Base-by-base conservation (phyloP, 768 basidiomycete species). In the Lactarius sp. region DNA sequence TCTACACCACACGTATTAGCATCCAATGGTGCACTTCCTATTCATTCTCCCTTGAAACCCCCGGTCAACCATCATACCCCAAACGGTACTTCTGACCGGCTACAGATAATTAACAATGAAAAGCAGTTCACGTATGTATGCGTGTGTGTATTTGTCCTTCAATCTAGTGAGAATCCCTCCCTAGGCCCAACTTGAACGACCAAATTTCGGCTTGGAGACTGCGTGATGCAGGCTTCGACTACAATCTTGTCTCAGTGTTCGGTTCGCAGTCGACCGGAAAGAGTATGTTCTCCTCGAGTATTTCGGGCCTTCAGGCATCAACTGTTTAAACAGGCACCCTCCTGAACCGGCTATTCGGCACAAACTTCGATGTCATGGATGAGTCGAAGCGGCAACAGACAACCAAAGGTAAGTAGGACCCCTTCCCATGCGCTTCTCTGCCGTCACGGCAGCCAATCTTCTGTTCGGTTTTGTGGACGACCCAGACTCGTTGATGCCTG, bases 351-450 rank as follows among this genome's bases (percentile, higher is more conserved):
- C 79, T 99, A 56, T 99, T 98, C 70, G 95, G 95, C 6, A 98
- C 96, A 6, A 90, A 87, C 18, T 99, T 99, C 75, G 96, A 96
- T 73, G 94, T 98, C 71, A 99, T 99, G 97, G 89, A 93, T 75
- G 97, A 98, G 76, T 83, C 89, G 13, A 83, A 82, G 70, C 81
- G 97, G 59, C 92, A 94, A 73, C 97, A 98, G 76, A 99, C 97
- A 3, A 99, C 97, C 33, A 98, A 98, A 77, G 97, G 94, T 90
- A 61, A 64, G 78, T 70, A 12, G 1, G 39, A 41, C 3, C 39
- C 12, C 39, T 41, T 41, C 12, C 12, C 39, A 13, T 13, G 39
- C 10, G 12, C 39, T 41, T 41, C 39, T 41, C 39, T 41, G 39
- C 39, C 12, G 39, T 13, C 39, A 41, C 14, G 39, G 39, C 39